Percentiles rank a stretch among this genome's conserved stretches.
These are phyloP conservation scores for Corinectria fuckeliana DNA, from an alignment of 2,329 filamentous ascomycete genomes.

Conservation along the genomic window DNA sequence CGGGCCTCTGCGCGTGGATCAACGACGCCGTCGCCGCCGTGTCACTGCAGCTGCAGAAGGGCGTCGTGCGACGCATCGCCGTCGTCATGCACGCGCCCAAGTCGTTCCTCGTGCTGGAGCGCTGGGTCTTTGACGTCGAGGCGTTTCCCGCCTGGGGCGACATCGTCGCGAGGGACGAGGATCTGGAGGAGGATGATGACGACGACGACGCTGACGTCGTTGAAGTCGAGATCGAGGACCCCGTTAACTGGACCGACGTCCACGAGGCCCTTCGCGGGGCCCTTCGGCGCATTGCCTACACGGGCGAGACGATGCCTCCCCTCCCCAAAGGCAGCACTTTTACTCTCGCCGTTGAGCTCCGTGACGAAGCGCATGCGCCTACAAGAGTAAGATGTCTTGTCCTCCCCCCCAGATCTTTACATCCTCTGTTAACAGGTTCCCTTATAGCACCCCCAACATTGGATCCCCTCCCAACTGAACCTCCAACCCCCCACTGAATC, in stretches of 20 bases:
- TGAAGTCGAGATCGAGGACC: conserved; percentile 27
- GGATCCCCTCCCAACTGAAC: conserved; percentile 62
- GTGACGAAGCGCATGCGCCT: conserved; percentile 63
- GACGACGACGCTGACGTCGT: conserved; percentile 36
- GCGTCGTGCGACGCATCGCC: conserved; percentile 54
- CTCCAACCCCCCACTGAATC: conserved; percentile 48
- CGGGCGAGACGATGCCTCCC: conserved; percentile 61
- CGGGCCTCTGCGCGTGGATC: conserved; percentile 85
- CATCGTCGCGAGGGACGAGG: conserved; percentile 22
- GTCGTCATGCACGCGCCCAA: conserved; percentile 54
- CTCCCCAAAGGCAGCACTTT: conserved; percentile 74
- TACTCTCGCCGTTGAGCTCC: conserved; percentile 77
- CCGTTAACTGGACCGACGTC: conserved; percentile 64
- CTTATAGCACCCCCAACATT: conserved; percentile 62
- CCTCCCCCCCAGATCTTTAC: not conserved
- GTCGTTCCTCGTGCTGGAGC: conserved; percentile 57
- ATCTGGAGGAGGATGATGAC: conserved; percentile 14
- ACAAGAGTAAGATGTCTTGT: conserved; percentile 58
- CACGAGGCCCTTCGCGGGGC: conserved; percentile 76
- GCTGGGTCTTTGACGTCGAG: conserved; percentile 66
- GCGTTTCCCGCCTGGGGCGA: conserved; percentile 52
- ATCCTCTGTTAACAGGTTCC: conserved; percentile 8
- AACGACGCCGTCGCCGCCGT: conserved; percentile 79
- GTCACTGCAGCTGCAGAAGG: conserved; percentile 70
- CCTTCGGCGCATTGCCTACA: conserved; percentile 66